These are phyloP conservation scores for Heimioporus retisporus DNA, from an alignment of 1,284 basidiomycete genomes.

Conservation along the genomic window DNA sequence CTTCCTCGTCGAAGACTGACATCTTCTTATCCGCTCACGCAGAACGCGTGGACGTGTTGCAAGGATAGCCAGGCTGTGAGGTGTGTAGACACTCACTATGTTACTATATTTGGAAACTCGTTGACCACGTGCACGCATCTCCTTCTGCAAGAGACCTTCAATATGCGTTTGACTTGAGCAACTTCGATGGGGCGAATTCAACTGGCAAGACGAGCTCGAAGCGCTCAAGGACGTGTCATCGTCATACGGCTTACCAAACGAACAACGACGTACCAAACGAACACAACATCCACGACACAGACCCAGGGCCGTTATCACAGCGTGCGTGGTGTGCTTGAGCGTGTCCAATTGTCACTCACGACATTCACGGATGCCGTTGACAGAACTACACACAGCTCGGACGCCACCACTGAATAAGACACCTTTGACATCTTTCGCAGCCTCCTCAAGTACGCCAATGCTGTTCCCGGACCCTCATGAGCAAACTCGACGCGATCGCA, in stretches of 20 bases:
- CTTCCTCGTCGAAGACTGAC: no score
- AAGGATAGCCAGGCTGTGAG: no score
- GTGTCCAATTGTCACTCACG: slow-evolving; percentile 11
- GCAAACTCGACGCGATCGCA: slow-evolving; percentile 81
- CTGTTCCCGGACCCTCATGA: slow-evolving; percentile 72
- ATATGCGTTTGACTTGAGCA: no score
- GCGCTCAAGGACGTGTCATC: slow-evolving; percentile 53
- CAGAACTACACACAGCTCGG: slow-evolving; percentile 77
- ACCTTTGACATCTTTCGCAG: slow-evolving; percentile 86
- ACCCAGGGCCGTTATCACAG: slow-evolving; percentile 49
- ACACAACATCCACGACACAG: slow-evolving; percentile 54
- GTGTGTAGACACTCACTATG: no score
- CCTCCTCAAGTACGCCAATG: slow-evolving; percentile 76
- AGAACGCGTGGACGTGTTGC: no score
- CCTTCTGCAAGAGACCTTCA: no score
- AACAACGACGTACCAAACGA: slow-evolving; percentile 56
- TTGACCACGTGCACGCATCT: no score
- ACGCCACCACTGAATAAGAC: slow-evolving; percentile 70
- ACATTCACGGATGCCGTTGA: slow-evolving; percentile 73
- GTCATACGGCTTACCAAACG: slow-evolving; percentile 21
- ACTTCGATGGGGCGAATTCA: slow-evolving; percentile 36
- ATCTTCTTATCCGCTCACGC: no score
- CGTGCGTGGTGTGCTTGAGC: slow-evolving; percentile 26
- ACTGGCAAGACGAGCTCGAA: slow-evolving; percentile 64
- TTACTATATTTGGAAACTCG: no score